These are phyloP conservation scores for Pseudogymnoascus sp. DNA, from an alignment of 2,329 filamentous ascomycete species.

Conservation along the genomic window DNA sequence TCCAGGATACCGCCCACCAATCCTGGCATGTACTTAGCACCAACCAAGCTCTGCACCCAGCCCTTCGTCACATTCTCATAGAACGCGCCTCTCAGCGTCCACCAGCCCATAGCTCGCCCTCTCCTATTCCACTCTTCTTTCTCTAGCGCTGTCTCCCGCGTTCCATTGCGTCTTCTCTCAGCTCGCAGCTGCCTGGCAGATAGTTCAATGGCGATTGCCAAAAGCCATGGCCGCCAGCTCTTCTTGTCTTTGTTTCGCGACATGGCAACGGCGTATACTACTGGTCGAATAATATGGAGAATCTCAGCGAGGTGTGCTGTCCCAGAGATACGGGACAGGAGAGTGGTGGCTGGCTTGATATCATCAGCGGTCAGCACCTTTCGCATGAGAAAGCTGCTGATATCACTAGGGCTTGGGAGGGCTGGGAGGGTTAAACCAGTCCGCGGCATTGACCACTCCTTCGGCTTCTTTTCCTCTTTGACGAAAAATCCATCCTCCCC, in stretches of 20 bases:
- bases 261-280: constrained; percentile 79
- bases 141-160: constrained; percentile 75
- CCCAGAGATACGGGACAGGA: constrained; percentile 77
- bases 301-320: constrained; percentile 70
- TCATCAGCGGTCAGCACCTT: constrained; percentile 93
- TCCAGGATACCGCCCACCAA: constrained; percentile 80
- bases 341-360: constrained; percentile 80
- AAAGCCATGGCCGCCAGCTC: constrained; percentile 86
- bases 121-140: constrained; percentile 81
- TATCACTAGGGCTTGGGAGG: constrained; percentile 71
- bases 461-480: constrained; percentile 30
- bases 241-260: constrained; percentile 59
- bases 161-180: constrained; percentile 34
- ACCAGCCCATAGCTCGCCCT: constrained; percentile 89
- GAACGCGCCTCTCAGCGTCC: constrained; percentile 92
- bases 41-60: constrained; percentile 42
- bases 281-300: constrained; percentile 83
- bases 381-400: constrained; percentile 77
- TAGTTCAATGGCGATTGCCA: constrained; percentile 78
- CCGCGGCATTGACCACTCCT: constrained; percentile 85
- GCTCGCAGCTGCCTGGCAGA: constrained; percentile 75
- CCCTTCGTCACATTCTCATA: constrained; percentile 86
- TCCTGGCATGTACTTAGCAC: constrained; percentile 64
- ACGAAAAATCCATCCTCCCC: constrained; percentile 31
- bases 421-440: constrained; percentile 80